These are phyloP conservation scores for Sphaerobolus stellatus DNA, from an alignment of 1,284 basidiomycete species.

Conservation along the genomic window DNA sequence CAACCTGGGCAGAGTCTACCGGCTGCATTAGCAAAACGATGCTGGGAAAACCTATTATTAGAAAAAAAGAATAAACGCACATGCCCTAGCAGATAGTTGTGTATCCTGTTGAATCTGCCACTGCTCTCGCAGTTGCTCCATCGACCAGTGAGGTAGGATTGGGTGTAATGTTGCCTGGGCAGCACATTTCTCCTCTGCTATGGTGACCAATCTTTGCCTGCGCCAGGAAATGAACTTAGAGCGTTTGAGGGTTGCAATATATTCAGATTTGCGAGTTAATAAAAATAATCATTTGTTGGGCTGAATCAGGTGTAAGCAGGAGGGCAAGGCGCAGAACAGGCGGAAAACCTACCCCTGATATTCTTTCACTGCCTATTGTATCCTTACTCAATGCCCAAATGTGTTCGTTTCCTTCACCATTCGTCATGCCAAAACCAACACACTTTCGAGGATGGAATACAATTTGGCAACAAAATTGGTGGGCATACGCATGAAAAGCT, in stretches of 20 bases:
- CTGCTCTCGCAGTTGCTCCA: background rate
- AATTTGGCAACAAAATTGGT: conserved; percentile 34
- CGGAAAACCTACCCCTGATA: background rate
- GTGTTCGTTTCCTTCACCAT: conserved; percentile 37
- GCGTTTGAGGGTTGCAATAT: background rate
- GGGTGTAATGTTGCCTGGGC: too few species aligned
- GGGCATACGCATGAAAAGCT: conserved; percentile 36
- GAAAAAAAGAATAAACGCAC: too few species aligned
- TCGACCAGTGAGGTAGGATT: too few species aligned
- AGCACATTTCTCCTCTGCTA: too few species aligned
- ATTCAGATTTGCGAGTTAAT: background rate
- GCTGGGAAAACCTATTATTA: background rate
- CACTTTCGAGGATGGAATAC: conserved; percentile 32
- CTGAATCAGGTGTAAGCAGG: background rate
- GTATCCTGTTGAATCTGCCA: background rate
- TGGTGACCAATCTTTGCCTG: too few species aligned
- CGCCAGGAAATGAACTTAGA: background rate
- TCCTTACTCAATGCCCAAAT: conserved; percentile 26
- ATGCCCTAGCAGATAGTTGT: background rate
- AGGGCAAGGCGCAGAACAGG: background rate
- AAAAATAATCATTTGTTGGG: background rate
- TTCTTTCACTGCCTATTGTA: background rate
- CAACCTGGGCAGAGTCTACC: background rate
- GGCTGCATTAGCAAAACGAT: background rate
- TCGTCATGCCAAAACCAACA: conserved; percentile 29